phyloP scores from a whole-genome alignment of 441 rosid species.

The Eruca vesicaria region DNA sequence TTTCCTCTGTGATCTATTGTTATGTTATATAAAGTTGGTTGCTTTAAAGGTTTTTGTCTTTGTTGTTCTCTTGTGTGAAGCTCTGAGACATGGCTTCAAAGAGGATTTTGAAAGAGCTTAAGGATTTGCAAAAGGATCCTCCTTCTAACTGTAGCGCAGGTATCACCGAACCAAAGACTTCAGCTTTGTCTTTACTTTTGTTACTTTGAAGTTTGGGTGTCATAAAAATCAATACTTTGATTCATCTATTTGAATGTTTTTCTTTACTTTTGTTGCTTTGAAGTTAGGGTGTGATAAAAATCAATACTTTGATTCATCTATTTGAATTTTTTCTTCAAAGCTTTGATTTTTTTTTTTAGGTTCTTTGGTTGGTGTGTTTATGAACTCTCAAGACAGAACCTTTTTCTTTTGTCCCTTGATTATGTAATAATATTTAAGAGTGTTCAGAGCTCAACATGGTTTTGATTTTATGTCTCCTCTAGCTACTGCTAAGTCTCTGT shows the following conservation, averaged over 20 bases:
- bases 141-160: conserved; percentile 60
- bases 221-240: not conserved
- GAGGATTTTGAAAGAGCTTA: conserved; percentile 56
- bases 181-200: not conserved
- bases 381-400: not conserved
- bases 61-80: conserved; percentile 3
- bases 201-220: not conserved
- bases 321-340: not conserved
- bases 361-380: not conserved
- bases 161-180: not conserved
- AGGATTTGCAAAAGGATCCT: conserved; percentile 61
- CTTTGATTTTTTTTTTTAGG: not conserved
- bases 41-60: not conserved
- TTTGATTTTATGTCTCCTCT: not conserved
- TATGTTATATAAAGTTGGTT: not conserved
- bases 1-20: conserved; percentile 4
- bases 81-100: conserved; percentile 44
- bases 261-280: not conserved
- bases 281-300: not conserved
- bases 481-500: no score
- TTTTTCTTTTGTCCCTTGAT: not conserved
- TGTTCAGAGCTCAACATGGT: not conserved
- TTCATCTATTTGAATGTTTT: not conserved
- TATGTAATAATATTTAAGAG: not conserved
- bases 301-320: not conserved